These are phyloP conservation scores for Pleurostoma richardsiae DNA, from an alignment of 2,329 filamentous ascomycete species.

Conservation along the genomic window DNA sequence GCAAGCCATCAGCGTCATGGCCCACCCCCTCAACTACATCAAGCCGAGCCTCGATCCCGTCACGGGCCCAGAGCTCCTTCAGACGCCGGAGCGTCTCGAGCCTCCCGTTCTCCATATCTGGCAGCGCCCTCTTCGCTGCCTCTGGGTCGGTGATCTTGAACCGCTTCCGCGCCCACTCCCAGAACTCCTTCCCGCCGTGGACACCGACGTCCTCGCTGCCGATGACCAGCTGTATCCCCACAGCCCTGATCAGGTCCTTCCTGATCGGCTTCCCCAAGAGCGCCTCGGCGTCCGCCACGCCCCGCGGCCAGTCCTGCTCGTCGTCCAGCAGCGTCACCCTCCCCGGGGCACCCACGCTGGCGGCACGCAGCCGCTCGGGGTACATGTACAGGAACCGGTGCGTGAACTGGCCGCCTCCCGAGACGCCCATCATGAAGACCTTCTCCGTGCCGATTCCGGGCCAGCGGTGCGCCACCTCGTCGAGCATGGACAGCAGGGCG, in stretches of 20 bases:
- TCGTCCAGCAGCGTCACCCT: constrained; percentile 17
- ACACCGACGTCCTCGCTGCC: constrained; percentile 12
- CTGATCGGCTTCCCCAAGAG: constrained; percentile 10
- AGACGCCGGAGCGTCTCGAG: constrained; percentile 8
- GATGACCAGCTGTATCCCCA: constrained; percentile 14
- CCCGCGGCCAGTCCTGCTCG: constrained; percentile 12
- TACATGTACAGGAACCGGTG: constrained; percentile 24
- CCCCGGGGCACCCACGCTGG: constrained; percentile 24
- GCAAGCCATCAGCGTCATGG: constrained; percentile 8
- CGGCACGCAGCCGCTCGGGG: constrained; percentile 18
- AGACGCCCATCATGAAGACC: constrained; percentile 21
- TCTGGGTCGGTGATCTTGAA: neutral
- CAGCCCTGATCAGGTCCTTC: constrained; percentile 9
- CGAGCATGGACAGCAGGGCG: constrained; percentile 19
- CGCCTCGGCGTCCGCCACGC: constrained; percentile 11
- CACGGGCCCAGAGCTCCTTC: constrained; percentile 10
- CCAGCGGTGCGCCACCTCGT: constrained; percentile 20
- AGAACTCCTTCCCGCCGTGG: constrained; percentile 14
- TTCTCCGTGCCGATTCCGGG: constrained; percentile 19
- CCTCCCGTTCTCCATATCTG: constrained; percentile 7
- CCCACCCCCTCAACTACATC: constrained; percentile 15
- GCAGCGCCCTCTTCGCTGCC: neutral
- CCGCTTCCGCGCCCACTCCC: constrained; percentile 10
- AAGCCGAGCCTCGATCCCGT: constrained; percentile 13
- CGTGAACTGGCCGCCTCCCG: constrained; percentile 23